Base-by-base conservation (phyloP, 163 green algal genomes). In the Chlorella variabilis region DNA sequence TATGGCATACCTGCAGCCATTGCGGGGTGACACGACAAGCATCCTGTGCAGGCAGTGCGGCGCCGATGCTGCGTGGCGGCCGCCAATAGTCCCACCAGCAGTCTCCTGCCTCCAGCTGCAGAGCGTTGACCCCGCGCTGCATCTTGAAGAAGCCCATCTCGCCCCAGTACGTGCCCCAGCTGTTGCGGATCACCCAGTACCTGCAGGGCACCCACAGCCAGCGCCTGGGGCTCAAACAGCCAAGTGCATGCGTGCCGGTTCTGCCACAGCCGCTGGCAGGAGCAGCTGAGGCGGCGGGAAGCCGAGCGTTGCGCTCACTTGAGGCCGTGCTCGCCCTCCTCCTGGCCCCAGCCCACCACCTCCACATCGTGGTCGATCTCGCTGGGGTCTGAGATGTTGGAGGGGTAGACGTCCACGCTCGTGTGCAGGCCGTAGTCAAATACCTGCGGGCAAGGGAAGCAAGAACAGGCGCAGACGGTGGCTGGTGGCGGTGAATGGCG, bases 291-390 rank as follows among this genome's bases (percentile, higher is more conserved):
- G n/a, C n/a, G n/a, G n/a, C n/a, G n/a, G n/a, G n/a, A n/a, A n/a
- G n/a, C n/a, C n/a, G n/a, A n/a, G n/a, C n/a, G n/a, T n/a, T n/a
- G n/a, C n/a, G n/a, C 59, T 67, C 59, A 78, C 56, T 79, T 84
- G 68, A 74, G 29, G 3, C 68, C 59, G 20, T 63, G 45, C 45
- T 15, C 78, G 29, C 54, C 29, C 18, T 61, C 71, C 20, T 88
- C 88, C 81, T 93, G 90, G 29, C 93, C 94, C 94, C 94, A 98
- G 68, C 94, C 94, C 34, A 96, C 92, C 20, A 97, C 83, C 89
- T 97, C 93, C 11, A 97, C 84, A 67, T 95, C 93, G 77, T 97
- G 94, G 71, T 97, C 94, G 3, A 97, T 85, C 27, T 95, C 92
- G 5, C 27, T 39, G 9, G 59, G 59, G 59, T 67, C 59, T 9